A percentile compares a stretch with the other conserved stretches of the same genome.
These are phyloP conservation scores for Beta lomatogona DNA, from an alignment of 179 eudicot genomes.

Conservation along the genomic window DNA sequence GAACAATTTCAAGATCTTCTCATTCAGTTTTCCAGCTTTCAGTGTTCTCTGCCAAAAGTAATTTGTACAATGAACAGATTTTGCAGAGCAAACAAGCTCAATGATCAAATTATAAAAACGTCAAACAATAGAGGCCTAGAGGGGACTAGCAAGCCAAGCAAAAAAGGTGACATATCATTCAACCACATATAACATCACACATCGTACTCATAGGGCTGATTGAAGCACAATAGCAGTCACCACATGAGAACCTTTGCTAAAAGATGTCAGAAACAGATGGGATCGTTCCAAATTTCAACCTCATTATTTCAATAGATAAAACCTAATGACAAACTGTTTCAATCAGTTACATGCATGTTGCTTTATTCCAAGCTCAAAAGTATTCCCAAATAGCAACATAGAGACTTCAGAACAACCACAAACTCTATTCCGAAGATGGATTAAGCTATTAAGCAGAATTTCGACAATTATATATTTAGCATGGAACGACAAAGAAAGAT, in stretches of 20 bases:
- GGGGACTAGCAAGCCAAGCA: neutral
- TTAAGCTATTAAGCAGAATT: neutral
- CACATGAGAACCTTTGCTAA: neutral
- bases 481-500: neutral
- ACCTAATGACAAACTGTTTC: neutral
- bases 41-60: slow-evolving; percentile 62
- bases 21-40: slow-evolving; percentile 89
- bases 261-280: neutral
- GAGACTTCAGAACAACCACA: neutral
- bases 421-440: neutral
- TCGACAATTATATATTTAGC: neutral
- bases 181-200: no score
- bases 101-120: neutral
- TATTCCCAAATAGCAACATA: neutral
- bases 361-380: neutral
- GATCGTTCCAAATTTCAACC: neutral
- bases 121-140: no score
- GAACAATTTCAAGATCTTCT: slow-evolving; percentile 80
- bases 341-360: neutral
- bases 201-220: neutral
- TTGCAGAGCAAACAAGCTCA: neutral
- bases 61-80: neutral
- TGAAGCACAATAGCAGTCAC: no score
- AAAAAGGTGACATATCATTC: neutral
- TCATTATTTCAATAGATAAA: neutral